A percentile compares a stretch with the other conserved stretches of the same genome.
Conservation (phyloP, 176 grass and related monocot genomes). For the Aegilops sharonensis region DNA sequence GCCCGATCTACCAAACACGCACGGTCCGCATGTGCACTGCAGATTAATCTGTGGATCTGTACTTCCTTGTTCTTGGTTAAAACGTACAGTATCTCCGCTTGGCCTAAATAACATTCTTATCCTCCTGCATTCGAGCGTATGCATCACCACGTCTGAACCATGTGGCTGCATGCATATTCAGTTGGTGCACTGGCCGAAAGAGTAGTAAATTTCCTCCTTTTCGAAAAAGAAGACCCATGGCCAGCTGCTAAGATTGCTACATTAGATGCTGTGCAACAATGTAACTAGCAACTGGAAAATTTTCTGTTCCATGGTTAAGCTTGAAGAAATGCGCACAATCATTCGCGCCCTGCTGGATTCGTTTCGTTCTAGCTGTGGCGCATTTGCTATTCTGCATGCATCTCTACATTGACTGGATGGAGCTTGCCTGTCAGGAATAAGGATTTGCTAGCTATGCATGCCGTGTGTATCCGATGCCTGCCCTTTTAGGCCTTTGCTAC, state of each 20-base stretch:
- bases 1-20: slow-evolving; percentile 51
- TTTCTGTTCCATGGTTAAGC: not conserved
- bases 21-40: slow-evolving; percentile 34
- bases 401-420: not conserved
- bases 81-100: not conserved
- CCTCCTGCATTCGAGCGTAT: slow-evolving; percentile 2
- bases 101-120: slow-evolving; percentile 17
- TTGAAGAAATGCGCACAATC: not conserved
- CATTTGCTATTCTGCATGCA: slow-evolving; percentile 25
- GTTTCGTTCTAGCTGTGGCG: slow-evolving; percentile 38
- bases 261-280: not conserved
- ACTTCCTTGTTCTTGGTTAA: not conserved
- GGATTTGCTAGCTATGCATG: slow-evolving; percentile 10
- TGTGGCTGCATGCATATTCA: not conserved
- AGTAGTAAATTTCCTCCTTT: not conserved
- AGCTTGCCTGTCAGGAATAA: slow-evolving; percentile 30
- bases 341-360: slow-evolving; percentile 24
- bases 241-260: not conserved
- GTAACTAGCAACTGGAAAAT: not conserved
- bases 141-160: not conserved
- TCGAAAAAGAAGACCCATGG: not conserved
- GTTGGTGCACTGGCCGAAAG: not conserved
- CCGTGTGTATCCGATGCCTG: slow-evolving; percentile 37
- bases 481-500: not conserved
- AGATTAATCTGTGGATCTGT: slow-evolving; percentile 9